Base-by-base conservation (phyloP, 208 protist species). In the Crithidia acanthocephali region DNA sequence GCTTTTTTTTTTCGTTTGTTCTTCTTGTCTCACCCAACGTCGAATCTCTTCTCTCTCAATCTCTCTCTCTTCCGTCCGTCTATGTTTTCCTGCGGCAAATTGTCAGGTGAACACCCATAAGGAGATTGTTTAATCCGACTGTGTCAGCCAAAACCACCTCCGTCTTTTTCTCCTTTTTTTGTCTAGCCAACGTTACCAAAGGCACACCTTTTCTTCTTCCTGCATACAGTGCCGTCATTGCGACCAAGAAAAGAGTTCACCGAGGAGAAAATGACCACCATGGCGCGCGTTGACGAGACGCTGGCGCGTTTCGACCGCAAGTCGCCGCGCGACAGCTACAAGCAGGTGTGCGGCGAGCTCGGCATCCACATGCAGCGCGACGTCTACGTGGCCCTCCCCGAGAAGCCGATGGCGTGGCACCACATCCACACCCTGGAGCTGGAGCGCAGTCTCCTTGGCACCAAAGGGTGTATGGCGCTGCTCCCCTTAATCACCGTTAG, bases 241-340 rank as follows among this genome's bases (percentile, higher is more conserved):
- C 47, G 7, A 62, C 35, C 3, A 9, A 16, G 33, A 71, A 71
- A 58, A 40, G n/a, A n/a, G n/a, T n/a, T n/a, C n/a, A n/a, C n/a
- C 18, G 25, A 18, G 51, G 50, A 8, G 20, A 45, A 56, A 16
- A 95, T 95, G 89, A 95, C 89, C 13, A 95, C 85, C 0, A 83
- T 85, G 70, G 84, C 84, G n/a, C 81, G 64, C 22, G 83, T 92
- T 20, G 86, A 95, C 52, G 84, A 83, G 61, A 81, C 68, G 60
- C 77, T 95, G 33, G 79, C 77, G 74, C 83, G 82, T 40, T 95
- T 95, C 75, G 76, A 91, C 48, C 74, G 89, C 25, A 92, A 91
- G 76, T 91, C 86, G 3, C 89, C 89, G 2, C 86, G 85, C 32
- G 84, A 91, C 53, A 80, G 77, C 68, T 95, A 95, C 78, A 83